Conservation (phyloP, 805 yeast genomes). For the Spathaspora passalidarum region DNA sequence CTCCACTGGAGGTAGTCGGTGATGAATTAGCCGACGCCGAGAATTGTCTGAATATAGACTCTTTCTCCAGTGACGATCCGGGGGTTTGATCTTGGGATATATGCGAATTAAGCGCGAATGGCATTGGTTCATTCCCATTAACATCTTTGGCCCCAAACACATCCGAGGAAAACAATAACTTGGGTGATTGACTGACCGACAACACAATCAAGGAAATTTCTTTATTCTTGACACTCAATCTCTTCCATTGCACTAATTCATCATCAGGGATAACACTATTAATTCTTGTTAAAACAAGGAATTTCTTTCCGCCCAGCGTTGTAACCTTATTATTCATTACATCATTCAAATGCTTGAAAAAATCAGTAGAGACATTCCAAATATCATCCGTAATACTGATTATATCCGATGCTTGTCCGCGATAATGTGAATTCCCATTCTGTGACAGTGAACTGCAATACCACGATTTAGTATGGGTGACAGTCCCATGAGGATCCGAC, state of each 20-base stretch:
- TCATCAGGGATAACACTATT: slow-evolving; percentile 79
- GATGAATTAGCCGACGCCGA: slow-evolving; percentile 19
- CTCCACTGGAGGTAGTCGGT: slow-evolving; percentile 16
- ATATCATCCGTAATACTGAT: slow-evolving; percentile 62
- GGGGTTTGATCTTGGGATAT: background rate
- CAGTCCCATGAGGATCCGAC: slow-evolving; percentile 79
- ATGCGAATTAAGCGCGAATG: too few relatives aligned
- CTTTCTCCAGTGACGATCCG: slow-evolving; percentile 5
- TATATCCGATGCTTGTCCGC: slow-evolving; percentile 21
- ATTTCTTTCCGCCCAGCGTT: slow-evolving; percentile 51
- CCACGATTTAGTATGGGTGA: slow-evolving; percentile 66
- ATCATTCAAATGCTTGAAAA: slow-evolving; percentile 37
- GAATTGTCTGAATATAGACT: slow-evolving; percentile 5
- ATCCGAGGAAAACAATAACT: slow-evolving; percentile 27
- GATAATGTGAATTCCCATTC: background rate
- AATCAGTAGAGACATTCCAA: slow-evolving; percentile 54
- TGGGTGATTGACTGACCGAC: slow-evolving; percentile 61
- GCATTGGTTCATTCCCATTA: background rate
- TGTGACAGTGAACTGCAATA: slow-evolving; percentile 29
- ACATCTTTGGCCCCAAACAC: background rate
- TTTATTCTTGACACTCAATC: slow-evolving; percentile 57
- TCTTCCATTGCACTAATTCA: slow-evolving; percentile 75
- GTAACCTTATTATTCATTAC: slow-evolving; percentile 28
- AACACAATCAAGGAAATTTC: slow-evolving; percentile 64
- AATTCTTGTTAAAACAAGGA: slow-evolving; percentile 64